Evolutionary conservation across 73 alveolate genomes (phyloP).

Genomic region (Symbiodinium natans): DNA sequence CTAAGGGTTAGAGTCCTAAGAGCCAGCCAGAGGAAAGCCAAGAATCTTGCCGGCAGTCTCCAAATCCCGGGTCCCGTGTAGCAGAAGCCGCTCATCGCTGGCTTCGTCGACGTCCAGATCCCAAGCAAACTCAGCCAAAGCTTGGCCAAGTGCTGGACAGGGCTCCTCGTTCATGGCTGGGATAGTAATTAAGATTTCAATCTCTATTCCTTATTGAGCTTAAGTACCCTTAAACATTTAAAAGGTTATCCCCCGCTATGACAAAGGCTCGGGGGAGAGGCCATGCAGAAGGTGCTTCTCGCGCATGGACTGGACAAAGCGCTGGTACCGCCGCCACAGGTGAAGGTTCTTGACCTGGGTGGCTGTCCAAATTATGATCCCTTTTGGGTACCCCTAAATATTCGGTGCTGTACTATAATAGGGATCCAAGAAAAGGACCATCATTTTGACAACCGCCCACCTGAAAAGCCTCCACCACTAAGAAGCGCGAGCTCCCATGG

Average conservation of each 20-base stretch:
- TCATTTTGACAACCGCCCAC: no score
- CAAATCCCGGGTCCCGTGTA: background rate
- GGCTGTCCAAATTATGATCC: no score
- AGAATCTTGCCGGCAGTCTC: background rate
- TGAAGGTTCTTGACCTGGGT: slow-evolving; percentile 18
- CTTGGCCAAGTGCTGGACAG: slow-evolving; percentile 2
- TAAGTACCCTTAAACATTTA: no score
- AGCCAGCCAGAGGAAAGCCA: no score
- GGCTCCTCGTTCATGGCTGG: no score
- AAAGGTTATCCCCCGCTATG: no score
- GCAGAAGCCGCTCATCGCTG: slow-evolving; percentile 16
- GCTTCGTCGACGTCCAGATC: background rate
- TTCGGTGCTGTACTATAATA: no score
- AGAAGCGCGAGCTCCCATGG: background rate
- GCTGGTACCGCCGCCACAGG: slow-evolving; percentile 32
- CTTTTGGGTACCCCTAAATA: no score
- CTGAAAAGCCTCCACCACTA: background rate
- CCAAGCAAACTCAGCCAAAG: background rate
- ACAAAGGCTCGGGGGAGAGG: slow-evolving; percentile 7
- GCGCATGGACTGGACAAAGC: background rate
- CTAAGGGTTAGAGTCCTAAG: no score
- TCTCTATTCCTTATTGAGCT: no score
- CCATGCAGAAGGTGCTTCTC: slow-evolving; percentile 2
- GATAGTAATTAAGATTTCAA: no score
- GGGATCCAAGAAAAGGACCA: no score